Conservation (phyloP, 139 green algal genomes). For the Coccomyxa sp. region DNA sequence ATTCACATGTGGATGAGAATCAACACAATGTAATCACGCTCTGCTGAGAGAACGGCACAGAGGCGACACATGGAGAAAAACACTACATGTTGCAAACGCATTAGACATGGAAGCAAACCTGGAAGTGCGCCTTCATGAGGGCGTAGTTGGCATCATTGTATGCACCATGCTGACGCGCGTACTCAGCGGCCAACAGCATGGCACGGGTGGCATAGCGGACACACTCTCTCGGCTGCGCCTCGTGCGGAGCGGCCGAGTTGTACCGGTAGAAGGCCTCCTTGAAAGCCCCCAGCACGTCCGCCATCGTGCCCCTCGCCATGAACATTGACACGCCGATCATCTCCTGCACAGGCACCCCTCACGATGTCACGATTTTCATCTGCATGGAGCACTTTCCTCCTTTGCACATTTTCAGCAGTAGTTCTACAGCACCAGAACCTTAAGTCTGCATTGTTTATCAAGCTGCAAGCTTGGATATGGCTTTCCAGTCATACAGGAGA, state of each 20-base stretch:
- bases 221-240: not conserved
- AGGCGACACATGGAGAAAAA: too few relatives aligned
- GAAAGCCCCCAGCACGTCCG: conserved; percentile 23
- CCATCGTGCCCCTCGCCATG: conserved; percentile 19
- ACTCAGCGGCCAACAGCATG: conserved; percentile 39
- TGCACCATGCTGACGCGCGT: conserved; percentile 20
- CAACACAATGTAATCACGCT: too few relatives aligned
- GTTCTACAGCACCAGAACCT: too few relatives aligned
- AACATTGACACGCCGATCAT: conserved; percentile 31
- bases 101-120: conserved; percentile 23
- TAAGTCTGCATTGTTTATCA: too few relatives aligned
- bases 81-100: too few relatives aligned
- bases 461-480: too few relatives aligned
- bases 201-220: conserved; percentile 52
- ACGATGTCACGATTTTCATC: too few relatives aligned
- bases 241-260: conserved; percentile 7
- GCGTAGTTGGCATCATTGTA: conserved; percentile 47
- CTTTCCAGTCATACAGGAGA: too few relatives aligned
- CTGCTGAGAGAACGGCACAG: too few relatives aligned
- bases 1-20: too few relatives aligned
- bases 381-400: too few relatives aligned
- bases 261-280: conserved; percentile 45
- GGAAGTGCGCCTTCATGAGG: conserved; percentile 74
- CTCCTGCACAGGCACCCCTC: conserved; percentile 19
- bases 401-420: too few relatives aligned